These are phyloP conservation scores for Scheffersomyces cryptocercus DNA, from an alignment of 1,139 yeast species.

Conservation along the genomic window DNA sequence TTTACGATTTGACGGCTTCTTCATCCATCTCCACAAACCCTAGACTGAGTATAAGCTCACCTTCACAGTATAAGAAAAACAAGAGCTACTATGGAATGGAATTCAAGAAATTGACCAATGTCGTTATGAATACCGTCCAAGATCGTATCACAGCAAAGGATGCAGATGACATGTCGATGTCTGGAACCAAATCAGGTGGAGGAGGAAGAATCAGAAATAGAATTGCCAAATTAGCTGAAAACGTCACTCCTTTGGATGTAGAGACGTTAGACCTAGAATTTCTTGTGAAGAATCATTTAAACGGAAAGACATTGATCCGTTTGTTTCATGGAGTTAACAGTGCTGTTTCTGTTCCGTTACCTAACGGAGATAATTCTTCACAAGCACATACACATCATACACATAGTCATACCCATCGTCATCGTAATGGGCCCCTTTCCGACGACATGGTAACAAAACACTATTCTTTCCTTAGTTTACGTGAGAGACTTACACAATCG, in stretches of 20 bases:
- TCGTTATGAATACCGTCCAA: conserved; percentile 72
- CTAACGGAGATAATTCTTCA: conserved; percentile 3
- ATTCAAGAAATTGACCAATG: conserved; percentile 63
- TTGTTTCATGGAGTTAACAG: conserved; percentile 33
- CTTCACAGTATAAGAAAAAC: conserved; percentile 20
- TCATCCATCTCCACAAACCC: conserved; percentile 6
- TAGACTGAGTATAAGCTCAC: conserved; percentile 6
- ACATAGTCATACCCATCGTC: conserved; percentile 3
- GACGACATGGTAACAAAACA: conserved; percentile 8
- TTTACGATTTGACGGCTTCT: conserved; percentile 3
- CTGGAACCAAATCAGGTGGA: conserved; percentile 22
- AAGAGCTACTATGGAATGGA: conserved; percentile 44
- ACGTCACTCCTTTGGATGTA: conserved; percentile 39
- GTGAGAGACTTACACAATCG: conserved; percentile 32
- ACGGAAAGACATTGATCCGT: conserved; percentile 37
- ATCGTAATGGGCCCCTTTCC: background rate
- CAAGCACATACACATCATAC: conserved; percentile 10
- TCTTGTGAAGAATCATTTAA: conserved; percentile 31
- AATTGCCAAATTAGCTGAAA: conserved; percentile 40
- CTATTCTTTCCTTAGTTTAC: conserved; percentile 38
- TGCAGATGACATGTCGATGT: conserved; percentile 23
- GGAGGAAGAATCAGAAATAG: conserved; percentile 32
- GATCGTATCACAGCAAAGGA: conserved; percentile 47
- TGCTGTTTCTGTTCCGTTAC: background rate
- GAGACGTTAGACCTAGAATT: conserved; percentile 45